Evolutionary conservation across 345 rosid genomes (phyloP), one percentile per base, ranked within the genome.

Genomic region (Cardamine chenopodiifolia): DNA sequence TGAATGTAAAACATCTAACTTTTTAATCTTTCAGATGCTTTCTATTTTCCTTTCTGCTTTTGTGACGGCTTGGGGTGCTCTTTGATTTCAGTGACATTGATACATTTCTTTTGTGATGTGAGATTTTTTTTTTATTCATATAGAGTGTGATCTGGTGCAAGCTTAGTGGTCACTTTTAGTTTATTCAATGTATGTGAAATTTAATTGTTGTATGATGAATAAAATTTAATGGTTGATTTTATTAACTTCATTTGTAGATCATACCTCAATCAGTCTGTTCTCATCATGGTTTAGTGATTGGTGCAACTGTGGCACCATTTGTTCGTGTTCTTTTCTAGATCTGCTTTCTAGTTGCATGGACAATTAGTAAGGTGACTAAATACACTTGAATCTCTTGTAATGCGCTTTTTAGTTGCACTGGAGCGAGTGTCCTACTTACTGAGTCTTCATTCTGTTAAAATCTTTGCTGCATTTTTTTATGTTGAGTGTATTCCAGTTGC

Each of bases 31-130:
- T 67, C 85, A 90, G 97, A 80, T 97, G 32, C 97, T 90, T 77
- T 96, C 98, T 3, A 89, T 93, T 70, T 93, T 93, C 62, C 93
- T 93, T 56, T 93, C 90, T 68, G 34, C 70, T 58, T 78, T 93
- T 84, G 80, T 93, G 45, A 72, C 87, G 6, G 93, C 97, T 28
- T 83, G 82, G 85, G 97, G 89, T 57, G 98, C 97, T 50, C 90
- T 74, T 78, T 93, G 70, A 89, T 90, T 52, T 93, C 97, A 13
- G 97, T 93, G 23, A 93, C 98, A 17, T 75, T 93, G 75, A 89
- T 90, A 75, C 93, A 90, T 75, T 78, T 93, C 65, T 93, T 93
- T 82, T 97, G 97, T 62, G 98, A 93, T 92, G 96, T 93, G 40
- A 59, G 59, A 7, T 59, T 12, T 45, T 8, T 25, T 70, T 54